A percentile compares a stretch with the other conserved stretches of the same genome.
phyloP scores from a whole-genome alignment of 495 filamentous ascomycete genomes.

The Aspergillus hancockii region DNA sequence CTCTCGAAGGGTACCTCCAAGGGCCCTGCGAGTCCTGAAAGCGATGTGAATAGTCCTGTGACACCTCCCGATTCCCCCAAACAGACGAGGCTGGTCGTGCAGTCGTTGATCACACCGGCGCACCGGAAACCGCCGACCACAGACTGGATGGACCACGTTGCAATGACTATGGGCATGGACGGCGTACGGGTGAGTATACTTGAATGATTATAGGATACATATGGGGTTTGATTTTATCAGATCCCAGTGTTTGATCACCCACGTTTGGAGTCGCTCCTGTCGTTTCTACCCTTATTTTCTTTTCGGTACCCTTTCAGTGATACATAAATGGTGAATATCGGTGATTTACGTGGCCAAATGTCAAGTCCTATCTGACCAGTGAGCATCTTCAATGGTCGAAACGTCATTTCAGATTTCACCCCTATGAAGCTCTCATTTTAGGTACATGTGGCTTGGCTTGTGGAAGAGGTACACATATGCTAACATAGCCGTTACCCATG shows the following conservation, averaged over 20 bases:
- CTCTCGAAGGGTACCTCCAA: conserved; percentile 10
- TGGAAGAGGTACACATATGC: too few relatives aligned
- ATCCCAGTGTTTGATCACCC: not conserved
- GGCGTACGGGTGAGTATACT: conserved; percentile 25
- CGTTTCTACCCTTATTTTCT: not conserved
- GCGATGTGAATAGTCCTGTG: not conserved
- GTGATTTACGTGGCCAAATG: not conserved
- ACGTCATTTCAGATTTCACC: not conserved
- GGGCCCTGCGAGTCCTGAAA: not conserved
- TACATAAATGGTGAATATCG: not conserved
- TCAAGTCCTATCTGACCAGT: not conserved
- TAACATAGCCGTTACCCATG: too few relatives aligned
- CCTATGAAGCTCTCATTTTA: too few relatives aligned
- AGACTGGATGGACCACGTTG: conserved; percentile 33
- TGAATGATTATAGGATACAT: not conserved
- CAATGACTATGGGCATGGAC: conserved; percentile 31
- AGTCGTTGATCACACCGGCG: conserved; percentile 26
- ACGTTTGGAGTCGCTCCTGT: too few relatives aligned
- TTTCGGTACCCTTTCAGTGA: not conserved
- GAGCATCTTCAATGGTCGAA: not conserved
- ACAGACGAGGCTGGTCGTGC: conserved; percentile 16
- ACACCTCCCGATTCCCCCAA: conserved; percentile 24
- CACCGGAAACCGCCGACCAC: conserved; percentile 23
- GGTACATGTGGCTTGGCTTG: too few relatives aligned
- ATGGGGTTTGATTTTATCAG: not conserved